A percentile compares a stretch with the other conserved stretches of the same genome.
These are phyloP conservation scores for Coemansia sp. DNA, from an alignment of 192 early-diverging fungal species.

Conservation along the genomic window DNA sequence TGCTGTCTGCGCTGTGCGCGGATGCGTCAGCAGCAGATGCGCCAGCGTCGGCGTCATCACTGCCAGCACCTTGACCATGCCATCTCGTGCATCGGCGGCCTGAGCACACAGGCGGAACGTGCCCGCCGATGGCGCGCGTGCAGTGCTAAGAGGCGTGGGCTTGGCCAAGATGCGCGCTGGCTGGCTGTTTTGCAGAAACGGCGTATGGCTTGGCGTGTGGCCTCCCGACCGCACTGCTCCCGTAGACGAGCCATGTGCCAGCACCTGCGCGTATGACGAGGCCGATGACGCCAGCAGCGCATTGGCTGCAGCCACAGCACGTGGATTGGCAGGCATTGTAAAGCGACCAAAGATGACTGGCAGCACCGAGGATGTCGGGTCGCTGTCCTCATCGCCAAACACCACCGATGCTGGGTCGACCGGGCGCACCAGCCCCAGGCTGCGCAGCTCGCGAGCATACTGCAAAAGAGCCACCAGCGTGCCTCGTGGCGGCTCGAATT, in stretches of 20 bases:
- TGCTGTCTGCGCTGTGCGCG: constrained; percentile 16
- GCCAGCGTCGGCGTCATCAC: constrained; percentile 43
- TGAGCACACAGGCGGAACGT: constrained; percentile 33
- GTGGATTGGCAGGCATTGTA: constrained; percentile 34
- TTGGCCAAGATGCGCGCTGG: constrained; percentile 37
- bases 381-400: constrained; percentile 12
- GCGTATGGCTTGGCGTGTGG: constrained; percentile 20
- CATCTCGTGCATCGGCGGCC: constrained; percentile 4
- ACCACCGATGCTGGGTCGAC: constrained; percentile 33
- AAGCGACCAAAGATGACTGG: constrained; percentile 49
- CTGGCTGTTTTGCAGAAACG: constrained; percentile 13
- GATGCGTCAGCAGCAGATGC: constrained; percentile 30
- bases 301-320: constrained; percentile 31
- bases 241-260: not conserved
- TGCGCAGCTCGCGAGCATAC: constrained; percentile 27
- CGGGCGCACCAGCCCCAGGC: constrained; percentile 37
- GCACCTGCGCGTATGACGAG: constrained; percentile 29
- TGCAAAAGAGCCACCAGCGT: constrained; percentile 32
- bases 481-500: constrained; percentile 20
- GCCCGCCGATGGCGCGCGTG: constrained; percentile 7
- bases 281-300: constrained; percentile 38
- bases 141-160: constrained; percentile 35
- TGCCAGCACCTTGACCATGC: constrained; percentile 13
- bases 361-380: constrained; percentile 32
- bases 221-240: not conserved